Percentiles rank a stretch among this genome's conserved stretches.
These are phyloP conservation scores for Akanthomyces muscarius DNA, from an alignment of 2,329 filamentous ascomycete genomes.

Conservation along the genomic window DNA sequence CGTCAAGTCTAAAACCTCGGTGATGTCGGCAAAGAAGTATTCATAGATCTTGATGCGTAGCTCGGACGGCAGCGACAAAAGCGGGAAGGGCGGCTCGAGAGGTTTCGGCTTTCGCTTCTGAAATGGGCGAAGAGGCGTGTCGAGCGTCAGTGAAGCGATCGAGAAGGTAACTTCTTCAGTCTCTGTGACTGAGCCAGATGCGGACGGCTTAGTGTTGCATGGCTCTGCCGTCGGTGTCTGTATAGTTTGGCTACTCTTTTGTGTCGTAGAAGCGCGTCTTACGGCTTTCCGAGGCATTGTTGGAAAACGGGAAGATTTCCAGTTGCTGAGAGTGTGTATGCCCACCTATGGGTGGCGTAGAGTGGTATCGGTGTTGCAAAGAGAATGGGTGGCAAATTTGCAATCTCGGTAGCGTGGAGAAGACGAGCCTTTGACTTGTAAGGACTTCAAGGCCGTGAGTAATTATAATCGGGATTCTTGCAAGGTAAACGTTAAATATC, in stretches of 20 bases:
- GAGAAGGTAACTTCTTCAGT: conserved; percentile 38
- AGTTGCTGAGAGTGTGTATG: neutral
- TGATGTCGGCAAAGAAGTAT: conserved; percentile 53
- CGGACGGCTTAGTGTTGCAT: conserved; percentile 27
- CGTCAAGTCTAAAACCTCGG: conserved; percentile 61
- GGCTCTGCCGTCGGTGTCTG: conserved; percentile 21
- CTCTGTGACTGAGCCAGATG: conserved; percentile 36
- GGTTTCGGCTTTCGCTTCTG: conserved; percentile 28
- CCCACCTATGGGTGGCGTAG: conserved; percentile 17
- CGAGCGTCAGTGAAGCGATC: conserved; percentile 43
- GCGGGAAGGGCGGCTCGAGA: conserved; percentile 51
- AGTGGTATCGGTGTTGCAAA: neutral
- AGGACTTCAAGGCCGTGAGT: neutral
- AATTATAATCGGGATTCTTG: neutral
- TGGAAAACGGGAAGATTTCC: neutral
- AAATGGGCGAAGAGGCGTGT: conserved; percentile 33
- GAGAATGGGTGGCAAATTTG: conserved; percentile 12
- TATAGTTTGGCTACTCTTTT: neutral
- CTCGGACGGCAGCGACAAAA: conserved; percentile 66
- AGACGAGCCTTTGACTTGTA: neutral
- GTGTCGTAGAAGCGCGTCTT: conserved; percentile 32
- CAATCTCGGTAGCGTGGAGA: neutral
- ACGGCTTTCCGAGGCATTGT: conserved; percentile 24
- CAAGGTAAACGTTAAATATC: neutral
- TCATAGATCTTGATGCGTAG: conserved; percentile 66